Evolutionary conservation across 108 stramenopile species (phyloP), one percentile per base, ranked within the genome.

Genomic region (Fistulifera solaris): DNA sequence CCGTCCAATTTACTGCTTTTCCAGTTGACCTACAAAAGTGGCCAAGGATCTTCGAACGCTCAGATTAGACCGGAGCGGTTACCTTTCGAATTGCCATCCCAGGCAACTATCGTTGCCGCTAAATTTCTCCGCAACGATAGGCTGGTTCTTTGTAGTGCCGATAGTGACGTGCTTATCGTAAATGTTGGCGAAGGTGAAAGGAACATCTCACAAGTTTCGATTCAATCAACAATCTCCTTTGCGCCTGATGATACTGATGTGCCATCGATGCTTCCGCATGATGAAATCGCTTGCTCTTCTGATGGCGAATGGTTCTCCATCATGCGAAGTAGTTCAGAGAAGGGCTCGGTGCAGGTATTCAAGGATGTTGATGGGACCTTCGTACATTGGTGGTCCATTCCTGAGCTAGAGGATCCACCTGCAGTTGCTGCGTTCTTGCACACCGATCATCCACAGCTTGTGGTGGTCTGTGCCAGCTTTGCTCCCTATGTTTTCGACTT

Each of bases 331-430:
- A 60, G 65, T 4, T 51, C 25, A 26, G 51, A 26, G 12, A 3
- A 8, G 18, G n/a, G n/a, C 5, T 28, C 22, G 3, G 27, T 28
- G 51, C 24, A 28, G 5, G 24, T 26, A 8, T 16, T 16, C 51
- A 52, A 39, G 16, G 22, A 55, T 15, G 41, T 23, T 15, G 38
- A 59, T 38, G 59, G 35, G 3, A 58, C 18, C 7, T 70, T 66
- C 46, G 48, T 56, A 41, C 83, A 68, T 52, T 77, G 68, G 64
- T 92, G 90, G 90, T 71, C 86, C n/a, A 19, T 92, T 6, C 85
- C 90, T 14, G 46, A 53, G 23, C 44, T 84, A 41, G 80, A 78
- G 53, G 68, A 71, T 7, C 65, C 80, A 21, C 52, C 66, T 31
- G 68, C 83, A 27, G 78, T 74, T 54, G 57, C 78, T 19, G 62